phyloP scores from a whole-genome alignment of 2,329 filamentous ascomycete genomes.

The Botrytis sinoallii region DNA sequence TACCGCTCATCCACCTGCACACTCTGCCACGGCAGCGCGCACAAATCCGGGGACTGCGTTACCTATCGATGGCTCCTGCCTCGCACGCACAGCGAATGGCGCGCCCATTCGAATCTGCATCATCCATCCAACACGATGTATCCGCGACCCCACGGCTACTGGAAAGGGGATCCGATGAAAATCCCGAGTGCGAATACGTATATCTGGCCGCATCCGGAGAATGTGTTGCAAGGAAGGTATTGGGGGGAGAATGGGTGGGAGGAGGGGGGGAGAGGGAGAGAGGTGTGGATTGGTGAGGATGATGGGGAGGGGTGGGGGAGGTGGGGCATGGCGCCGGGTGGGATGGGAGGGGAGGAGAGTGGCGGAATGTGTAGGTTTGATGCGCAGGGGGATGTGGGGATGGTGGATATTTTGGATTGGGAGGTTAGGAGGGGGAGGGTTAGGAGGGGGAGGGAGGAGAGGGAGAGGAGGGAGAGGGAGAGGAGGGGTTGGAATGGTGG shows the following conservation, averaged over 20 bases:
- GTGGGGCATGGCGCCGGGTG: neutral
- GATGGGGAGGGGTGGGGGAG: neutral
- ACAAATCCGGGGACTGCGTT: neutral
- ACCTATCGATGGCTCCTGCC: neutral
- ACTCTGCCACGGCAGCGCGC: neutral
- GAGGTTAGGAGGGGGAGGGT: neutral
- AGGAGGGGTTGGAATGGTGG: neutral
- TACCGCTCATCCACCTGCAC: neutral
- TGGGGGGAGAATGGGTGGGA: neutral
- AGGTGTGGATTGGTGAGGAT: neutral
- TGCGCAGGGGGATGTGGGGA: conserved; percentile 1
- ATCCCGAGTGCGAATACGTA: neutral
- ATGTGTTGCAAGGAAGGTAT: neutral
- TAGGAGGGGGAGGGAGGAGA: neutral
- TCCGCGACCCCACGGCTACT: neutral
- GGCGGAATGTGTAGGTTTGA: neutral
- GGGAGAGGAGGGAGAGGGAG: neutral
- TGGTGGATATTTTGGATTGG: conserved; percentile 13
- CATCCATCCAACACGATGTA: neutral
- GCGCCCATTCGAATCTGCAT: rapidly evolving
- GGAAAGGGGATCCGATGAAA: neutral
- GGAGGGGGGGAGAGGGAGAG: neutral
- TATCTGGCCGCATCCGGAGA: neutral
- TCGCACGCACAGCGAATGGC: neutral
- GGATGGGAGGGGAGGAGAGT: neutral